Conservation (phyloP, 1,284 basidiomycete species). For the Ceratobasidium sp. region DNA sequence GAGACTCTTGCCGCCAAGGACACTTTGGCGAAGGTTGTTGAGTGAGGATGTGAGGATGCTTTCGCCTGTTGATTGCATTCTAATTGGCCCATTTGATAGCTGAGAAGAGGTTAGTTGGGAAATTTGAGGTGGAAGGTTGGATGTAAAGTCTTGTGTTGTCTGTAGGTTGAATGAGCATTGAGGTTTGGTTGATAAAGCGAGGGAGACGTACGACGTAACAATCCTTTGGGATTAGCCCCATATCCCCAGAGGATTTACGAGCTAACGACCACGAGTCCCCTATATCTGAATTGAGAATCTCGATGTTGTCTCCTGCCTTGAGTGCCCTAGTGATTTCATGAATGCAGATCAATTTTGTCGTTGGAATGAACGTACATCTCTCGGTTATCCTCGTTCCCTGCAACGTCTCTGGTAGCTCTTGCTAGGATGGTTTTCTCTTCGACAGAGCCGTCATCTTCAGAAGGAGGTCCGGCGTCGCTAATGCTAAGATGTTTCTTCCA, state of each 20-base stretch:
- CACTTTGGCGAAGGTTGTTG: constrained; percentile 68
- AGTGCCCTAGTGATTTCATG: constrained; percentile 49
- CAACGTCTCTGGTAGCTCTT: constrained; percentile 72
- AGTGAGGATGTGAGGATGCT: constrained; percentile 57
- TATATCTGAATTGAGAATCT: constrained; percentile 67
- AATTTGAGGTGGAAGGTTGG: constrained; percentile 21
- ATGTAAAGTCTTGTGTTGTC: constrained; percentile 43
- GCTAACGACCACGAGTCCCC: constrained; percentile 77
- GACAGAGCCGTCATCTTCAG: constrained; percentile 49
- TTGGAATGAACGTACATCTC: constrained; percentile 58
- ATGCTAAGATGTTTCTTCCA: constrained; percentile 70
- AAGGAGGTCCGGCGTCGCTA: constrained; percentile 44
- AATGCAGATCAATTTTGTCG: background rate
- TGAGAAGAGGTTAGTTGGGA: constrained; percentile 43
- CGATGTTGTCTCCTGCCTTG: constrained; percentile 68
- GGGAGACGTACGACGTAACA: constrained; percentile 70
- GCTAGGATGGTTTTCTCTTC: constrained; percentile 52
- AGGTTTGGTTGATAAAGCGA: constrained; percentile 15
- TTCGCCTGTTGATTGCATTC: constrained; percentile 78
- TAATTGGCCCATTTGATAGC: constrained; percentile 56
- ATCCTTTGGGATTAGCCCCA: constrained; percentile 71
- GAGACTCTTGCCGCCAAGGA: constrained; percentile 76
- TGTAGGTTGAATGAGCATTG: constrained; percentile 47
- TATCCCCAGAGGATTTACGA: constrained; percentile 58
- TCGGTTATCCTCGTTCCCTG: constrained; percentile 73